These are phyloP conservation scores for Barnettozyma vustinii DNA, from an alignment of 805 yeast species.

Conservation along the genomic window DNA sequence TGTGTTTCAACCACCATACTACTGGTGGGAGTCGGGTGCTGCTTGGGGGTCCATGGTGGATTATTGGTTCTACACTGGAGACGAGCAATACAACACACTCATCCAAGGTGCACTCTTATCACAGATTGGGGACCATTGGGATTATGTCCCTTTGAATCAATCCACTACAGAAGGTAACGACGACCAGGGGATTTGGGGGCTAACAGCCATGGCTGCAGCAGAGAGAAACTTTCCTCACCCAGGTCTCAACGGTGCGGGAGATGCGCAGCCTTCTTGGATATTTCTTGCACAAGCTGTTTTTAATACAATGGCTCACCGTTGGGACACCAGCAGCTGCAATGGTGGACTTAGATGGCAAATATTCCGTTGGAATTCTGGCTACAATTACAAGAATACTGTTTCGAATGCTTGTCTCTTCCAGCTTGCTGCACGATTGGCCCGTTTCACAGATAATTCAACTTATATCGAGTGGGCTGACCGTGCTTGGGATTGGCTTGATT, in stretches of 20 bases:
- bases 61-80: conserved; percentile 64
- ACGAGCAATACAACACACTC: conserved; percentile 56
- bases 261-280: conserved; percentile 64
- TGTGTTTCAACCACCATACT: conserved; percentile 83
- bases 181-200: conserved; percentile 97
- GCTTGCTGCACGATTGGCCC: conserved; percentile 78
- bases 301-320: conserved; percentile 83
- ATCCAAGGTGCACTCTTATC: conserved; percentile 59
- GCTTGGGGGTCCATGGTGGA: conserved; percentile 88
- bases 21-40: conserved; percentile 99
- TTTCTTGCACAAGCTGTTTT: conserved; percentile 82
- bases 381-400: conserved; percentile 86
- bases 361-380: conserved; percentile 90
- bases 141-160: conserved; percentile 85
- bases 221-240: conserved; percentile 82
- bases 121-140: conserved; percentile 69
- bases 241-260: conserved; percentile 29
- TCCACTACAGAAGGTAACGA: conserved; percentile 94
- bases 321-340: conserved; percentile 79
- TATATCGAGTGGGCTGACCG: conserved; percentile 71
- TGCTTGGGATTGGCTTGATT: conserved; percentile 77
- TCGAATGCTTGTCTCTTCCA: conserved; percentile 90
- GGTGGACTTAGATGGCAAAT: conserved; percentile 98
- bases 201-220: conserved; percentile 88
- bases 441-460: conserved; percentile 70